These are phyloP conservation scores for Coemansia sp. DNA, from an alignment of 192 early-diverging fungal species.

Conservation along the genomic window DNA sequence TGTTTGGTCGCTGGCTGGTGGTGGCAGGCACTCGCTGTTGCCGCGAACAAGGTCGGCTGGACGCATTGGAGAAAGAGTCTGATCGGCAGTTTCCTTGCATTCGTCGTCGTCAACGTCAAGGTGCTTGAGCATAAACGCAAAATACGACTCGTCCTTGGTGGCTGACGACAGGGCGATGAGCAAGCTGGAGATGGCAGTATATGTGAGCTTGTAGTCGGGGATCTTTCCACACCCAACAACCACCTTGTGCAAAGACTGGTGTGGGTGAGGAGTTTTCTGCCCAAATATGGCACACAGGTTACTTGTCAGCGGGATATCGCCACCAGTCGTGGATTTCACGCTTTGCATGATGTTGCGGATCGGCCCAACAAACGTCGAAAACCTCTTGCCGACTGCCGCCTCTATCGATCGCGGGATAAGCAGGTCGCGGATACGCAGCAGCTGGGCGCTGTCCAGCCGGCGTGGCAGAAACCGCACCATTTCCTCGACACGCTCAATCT, in stretches of 20 bases:
- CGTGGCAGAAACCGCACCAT: conserved; percentile 40
- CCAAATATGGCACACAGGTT: conserved; percentile 39
- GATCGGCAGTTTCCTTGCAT: not conserved
- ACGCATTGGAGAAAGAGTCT: not conserved
- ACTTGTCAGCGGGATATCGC: conserved; percentile 37
- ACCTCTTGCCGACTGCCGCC: conserved; percentile 19
- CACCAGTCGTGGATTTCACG: not conserved
- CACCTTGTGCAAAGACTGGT: too few species aligned
- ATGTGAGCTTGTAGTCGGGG: conserved; percentile 29
- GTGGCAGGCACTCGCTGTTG: not conserved
- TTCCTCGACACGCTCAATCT: conserved; percentile 27
- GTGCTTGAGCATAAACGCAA: conserved; percentile 19
- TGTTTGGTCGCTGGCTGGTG: not conserved
- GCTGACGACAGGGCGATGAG: conserved; percentile 20
- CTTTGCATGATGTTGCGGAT: conserved; percentile 6
- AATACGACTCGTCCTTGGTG: conserved; percentile 32
- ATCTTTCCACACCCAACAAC: not conserved
- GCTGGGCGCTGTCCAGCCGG: conserved; percentile 10
- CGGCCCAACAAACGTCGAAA: conserved; percentile 18
- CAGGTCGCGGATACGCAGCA: conserved; percentile 17
- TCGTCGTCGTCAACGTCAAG: not conserved
- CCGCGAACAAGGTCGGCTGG: not conserved
- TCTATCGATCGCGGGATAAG: conserved; percentile 35
- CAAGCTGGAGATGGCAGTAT: conserved; percentile 32
- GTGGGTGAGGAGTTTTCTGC: not conserved